Conservation (phyloP, 305 asterid genomes). For the Fraxinus dipetala region DNA sequence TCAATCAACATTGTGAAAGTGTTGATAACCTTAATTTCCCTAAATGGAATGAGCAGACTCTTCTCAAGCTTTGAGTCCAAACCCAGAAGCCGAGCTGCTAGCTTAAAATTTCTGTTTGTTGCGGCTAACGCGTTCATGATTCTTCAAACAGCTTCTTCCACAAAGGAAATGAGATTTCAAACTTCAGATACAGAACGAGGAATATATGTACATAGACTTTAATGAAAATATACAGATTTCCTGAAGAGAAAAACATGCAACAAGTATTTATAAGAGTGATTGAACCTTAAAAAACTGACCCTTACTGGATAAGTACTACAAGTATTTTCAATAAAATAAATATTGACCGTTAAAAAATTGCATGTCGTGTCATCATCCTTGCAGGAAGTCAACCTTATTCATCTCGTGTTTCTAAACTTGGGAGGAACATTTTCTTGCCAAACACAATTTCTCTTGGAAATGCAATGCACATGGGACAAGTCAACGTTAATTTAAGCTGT, state of each 20-base stretch:
- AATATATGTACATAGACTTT: background rate
- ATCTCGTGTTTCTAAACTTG: background rate
- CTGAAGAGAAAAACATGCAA: background rate
- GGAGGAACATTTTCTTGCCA: background rate
- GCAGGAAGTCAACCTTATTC: background rate
- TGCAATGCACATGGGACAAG: background rate
- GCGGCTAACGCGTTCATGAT: conserved; percentile 86
- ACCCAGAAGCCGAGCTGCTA: conserved; percentile 73
- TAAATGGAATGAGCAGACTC: conserved; percentile 75
- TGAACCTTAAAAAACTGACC: background rate
- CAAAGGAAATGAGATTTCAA: background rate
- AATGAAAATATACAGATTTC: background rate
- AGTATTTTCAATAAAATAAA: background rate
- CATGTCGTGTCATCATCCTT: conserved; percentile 19
- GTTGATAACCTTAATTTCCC: conserved; percentile 76
- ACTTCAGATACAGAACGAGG: background rate
- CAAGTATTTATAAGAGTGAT: background rate
- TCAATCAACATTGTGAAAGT: background rate
- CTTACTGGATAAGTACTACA: background rate
- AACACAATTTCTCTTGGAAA: background rate
- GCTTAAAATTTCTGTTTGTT: conserved; percentile 79
- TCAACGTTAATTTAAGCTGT: background rate
- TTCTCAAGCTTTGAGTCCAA: conserved; percentile 72
- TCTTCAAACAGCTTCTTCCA: conserved; percentile 4
- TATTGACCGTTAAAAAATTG: conserved; percentile 2